A percentile compares a stretch with the other conserved stretches of the same genome.
phyloP scores from a whole-genome alignment of 331 rosid species.

The Malus hybrid region DNA sequence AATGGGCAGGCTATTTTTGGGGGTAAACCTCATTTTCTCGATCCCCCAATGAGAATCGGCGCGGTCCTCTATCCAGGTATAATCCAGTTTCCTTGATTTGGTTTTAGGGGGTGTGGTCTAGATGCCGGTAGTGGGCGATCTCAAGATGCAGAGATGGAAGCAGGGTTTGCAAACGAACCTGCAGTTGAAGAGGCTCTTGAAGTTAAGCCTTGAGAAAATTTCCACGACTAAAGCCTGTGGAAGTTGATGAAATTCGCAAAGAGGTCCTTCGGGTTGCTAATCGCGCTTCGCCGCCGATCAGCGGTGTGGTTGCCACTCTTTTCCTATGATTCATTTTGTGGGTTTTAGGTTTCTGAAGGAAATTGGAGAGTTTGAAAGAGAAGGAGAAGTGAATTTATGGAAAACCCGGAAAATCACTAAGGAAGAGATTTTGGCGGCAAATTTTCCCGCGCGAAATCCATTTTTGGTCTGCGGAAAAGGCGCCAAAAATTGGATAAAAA shows the following conservation, averaged over 20 bases:
- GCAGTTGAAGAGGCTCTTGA: neutral
- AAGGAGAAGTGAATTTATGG: too few species aligned
- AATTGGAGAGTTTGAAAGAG: too few species aligned
- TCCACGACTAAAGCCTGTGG: neutral
- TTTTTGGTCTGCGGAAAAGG: too few species aligned
- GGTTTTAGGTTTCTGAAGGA: too few species aligned
- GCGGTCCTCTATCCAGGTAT: neutral
- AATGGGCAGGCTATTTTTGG: neutral
- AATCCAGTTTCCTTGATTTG: neutral
- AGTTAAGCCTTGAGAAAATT: neutral
- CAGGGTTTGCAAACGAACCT: neutral
- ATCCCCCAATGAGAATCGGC: neutral
- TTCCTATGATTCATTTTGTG: too few species aligned
- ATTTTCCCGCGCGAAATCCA: too few species aligned
- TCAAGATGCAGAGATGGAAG: too few species aligned
- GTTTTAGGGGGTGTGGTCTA: neutral
- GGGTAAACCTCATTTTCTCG: neutral
- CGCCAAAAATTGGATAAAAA: too few species aligned
- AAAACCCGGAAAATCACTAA: too few species aligned
- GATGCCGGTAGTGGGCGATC: neutral
- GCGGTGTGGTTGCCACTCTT: too few species aligned
- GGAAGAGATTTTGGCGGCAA: too few species aligned
- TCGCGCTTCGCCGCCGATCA: too few species aligned
- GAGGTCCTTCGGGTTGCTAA: neutral
- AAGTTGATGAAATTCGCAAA: neutral